These are phyloP conservation scores for Singerocomus rubriflavus DNA, from an alignment of 1,284 basidiomycete species.

Conservation along the genomic window DNA sequence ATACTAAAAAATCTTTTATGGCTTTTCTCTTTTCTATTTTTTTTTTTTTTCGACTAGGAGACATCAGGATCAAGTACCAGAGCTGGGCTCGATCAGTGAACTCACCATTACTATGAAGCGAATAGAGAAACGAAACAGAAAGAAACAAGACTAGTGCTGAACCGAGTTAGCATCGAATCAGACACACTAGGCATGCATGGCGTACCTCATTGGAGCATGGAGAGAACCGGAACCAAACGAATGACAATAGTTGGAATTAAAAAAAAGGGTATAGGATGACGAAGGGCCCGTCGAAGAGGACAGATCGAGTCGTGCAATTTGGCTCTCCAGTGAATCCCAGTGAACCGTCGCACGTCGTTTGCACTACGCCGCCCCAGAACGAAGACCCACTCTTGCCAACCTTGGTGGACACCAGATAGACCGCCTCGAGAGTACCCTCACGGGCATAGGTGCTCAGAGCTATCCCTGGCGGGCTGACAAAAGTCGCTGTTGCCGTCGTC, in stretches of 20 bases:
- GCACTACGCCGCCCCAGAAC: neutral
- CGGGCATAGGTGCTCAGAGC: neutral
- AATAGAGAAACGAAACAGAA: no score
- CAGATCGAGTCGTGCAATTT: neutral
- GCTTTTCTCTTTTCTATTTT: no score
- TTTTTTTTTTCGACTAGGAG: no score
- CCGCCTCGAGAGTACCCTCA: neutral
- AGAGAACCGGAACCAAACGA: neutral
- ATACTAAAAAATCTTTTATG: no score
- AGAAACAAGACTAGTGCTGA: no score
- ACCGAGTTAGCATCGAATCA: no score
- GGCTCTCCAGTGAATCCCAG: no score
- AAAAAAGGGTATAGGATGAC: constrained; percentile 10
- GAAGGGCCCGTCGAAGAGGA: neutral
- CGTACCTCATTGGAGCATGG: neutral
- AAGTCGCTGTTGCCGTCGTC: neutral
- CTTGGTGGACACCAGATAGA: neutral
- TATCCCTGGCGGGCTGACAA: neutral
- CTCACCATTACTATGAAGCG: no score
- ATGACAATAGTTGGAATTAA: neutral
- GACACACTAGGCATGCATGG: no score
- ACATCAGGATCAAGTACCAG: no score
- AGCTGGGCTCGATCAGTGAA: no score
- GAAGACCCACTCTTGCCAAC: neutral
- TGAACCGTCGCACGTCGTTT: neutral